Conservation (phyloP, 2,329 filamentous ascomycete genomes). For the Epichloe coenophiala region DNA sequence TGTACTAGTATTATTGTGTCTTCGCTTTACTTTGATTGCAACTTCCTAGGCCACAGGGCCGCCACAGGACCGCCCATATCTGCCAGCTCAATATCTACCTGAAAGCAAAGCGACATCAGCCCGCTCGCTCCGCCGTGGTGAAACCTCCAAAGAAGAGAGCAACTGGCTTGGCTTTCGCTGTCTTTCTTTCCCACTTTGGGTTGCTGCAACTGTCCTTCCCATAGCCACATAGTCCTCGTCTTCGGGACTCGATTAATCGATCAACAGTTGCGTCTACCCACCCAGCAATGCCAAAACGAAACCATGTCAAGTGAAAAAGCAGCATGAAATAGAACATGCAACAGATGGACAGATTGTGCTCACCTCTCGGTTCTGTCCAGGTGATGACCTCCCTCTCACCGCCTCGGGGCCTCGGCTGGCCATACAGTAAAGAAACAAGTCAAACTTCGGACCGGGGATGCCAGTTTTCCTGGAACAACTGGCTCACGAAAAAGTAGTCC, state of each 20-base stretch:
- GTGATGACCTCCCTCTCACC: background rate
- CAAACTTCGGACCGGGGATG: conserved; percentile 15
- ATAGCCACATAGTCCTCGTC: too few relatives aligned
- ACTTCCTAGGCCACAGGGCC: too few relatives aligned
- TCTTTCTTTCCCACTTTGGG: background rate
- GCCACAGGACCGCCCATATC: too few relatives aligned
- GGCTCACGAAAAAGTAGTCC: conserved; percentile 46
- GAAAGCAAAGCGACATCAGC: background rate
- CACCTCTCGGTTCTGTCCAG: background rate
- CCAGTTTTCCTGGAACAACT: conserved; percentile 45
- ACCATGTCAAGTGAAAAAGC: too few relatives aligned
- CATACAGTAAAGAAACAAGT: background rate
- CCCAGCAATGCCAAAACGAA: too few relatives aligned
- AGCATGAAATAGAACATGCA: too few relatives aligned
- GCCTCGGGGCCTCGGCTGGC: background rate
- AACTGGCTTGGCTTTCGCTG: background rate
- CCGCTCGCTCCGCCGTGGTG: too few relatives aligned
- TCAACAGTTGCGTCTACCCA: too few relatives aligned
- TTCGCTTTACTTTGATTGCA: too few relatives aligned
- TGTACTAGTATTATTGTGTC: background rate
- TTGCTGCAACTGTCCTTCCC: background rate
- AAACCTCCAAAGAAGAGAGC: too few relatives aligned
- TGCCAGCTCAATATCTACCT: background rate
- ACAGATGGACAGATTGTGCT: background rate
- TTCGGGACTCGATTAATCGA: too few relatives aligned